Evolutionary conservation across 331 rosid genomes (phyloP), one percentile per base, ranked within the genome.

Genomic region (Pyracantha coccinea): DNA sequence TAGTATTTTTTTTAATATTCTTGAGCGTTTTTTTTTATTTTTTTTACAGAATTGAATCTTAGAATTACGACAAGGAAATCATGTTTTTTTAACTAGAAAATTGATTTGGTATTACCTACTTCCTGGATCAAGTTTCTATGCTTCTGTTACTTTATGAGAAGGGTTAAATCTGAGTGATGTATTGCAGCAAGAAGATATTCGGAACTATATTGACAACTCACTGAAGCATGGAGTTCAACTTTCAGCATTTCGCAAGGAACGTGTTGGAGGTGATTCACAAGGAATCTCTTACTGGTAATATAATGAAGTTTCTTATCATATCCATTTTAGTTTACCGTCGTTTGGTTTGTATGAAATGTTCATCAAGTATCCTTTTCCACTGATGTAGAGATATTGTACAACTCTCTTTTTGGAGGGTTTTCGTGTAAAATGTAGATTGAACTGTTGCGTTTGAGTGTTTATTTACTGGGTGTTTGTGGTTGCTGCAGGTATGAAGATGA

Each of bases 141-240:
- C 77, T 76, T 59, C 59, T 74, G 38, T 72, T 72, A 35, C 5
- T 69, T 13, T 71, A 73, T 60, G 4, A 9, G 73, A 21, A 66
- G 68, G 74, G 59, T 77, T 64, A 59, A 82, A 77, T 81, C 57
- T 84, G 72, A 68, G 66, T 70, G 80, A 75, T 80, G 66, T 79
- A 80, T 84, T 89, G 90, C 92, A 95, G 99, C 99, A 92, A 92
- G 99, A 95, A 81, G 99, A 95, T 79, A 87, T 95, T 79, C 84
- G 97, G 76, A 88, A 77, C 87, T 90, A 88, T 77, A 95, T 92
- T 68, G 99, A 95, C 83, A 85, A 84, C 79, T 95, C 99, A 47
- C 75, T 92, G 78, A 95, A 92, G 81, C 97, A 86, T 38, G 97
- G 97, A 72, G 87, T 74, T 83, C 93, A 84, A 45, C 89, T 92